Evolutionary conservation across 179 eudicot species (phyloP).

Genomic region (Monotropa hypopitys): DNA sequence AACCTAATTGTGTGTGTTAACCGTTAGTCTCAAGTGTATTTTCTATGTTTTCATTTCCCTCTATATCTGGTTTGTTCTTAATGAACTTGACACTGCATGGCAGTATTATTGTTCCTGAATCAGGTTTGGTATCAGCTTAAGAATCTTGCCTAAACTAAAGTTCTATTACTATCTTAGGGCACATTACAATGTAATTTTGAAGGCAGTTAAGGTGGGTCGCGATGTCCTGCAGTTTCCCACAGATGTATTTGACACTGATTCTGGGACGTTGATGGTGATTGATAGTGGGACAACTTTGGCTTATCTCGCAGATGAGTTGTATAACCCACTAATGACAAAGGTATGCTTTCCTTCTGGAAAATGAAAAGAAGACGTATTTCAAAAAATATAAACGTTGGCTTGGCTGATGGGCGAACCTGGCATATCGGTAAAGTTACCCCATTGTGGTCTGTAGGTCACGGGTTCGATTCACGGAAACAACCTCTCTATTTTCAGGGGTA

Average conservation of each 20-base stretch:
- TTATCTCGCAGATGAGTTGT: slow-evolving; percentile 55
- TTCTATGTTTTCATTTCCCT: not conserved
- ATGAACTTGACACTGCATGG: not conserved
- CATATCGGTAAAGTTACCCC: no score
- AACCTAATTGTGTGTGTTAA: not conserved
- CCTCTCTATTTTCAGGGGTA: no score
- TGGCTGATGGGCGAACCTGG: no score
- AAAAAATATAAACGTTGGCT: not conserved
- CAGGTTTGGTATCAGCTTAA: slow-evolving; percentile 3
- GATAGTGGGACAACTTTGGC: slow-evolving; percentile 95
- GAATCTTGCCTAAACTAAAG: not conserved
- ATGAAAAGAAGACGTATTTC: not conserved
- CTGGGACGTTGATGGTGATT: slow-evolving; percentile 32
- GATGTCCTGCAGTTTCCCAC: slow-evolving; percentile 34
- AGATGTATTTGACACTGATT: slow-evolving; percentile 16
- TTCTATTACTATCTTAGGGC: slow-evolving; percentile 35
- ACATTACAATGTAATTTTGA: slow-evolving; percentile 68
- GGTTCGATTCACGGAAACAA: no score
- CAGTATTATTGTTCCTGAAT: not conserved
- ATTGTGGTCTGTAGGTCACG: no score
- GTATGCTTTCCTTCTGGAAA: slow-evolving; percentile 20
- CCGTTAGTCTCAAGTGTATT: not conserved
- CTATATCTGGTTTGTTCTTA: not conserved
- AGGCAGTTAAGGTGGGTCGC: slow-evolving; percentile 58
- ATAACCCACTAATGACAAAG: slow-evolving; percentile 26